Base-by-base conservation (phyloP, 441 rosid genomes). In the Erodium texanum region DNA sequence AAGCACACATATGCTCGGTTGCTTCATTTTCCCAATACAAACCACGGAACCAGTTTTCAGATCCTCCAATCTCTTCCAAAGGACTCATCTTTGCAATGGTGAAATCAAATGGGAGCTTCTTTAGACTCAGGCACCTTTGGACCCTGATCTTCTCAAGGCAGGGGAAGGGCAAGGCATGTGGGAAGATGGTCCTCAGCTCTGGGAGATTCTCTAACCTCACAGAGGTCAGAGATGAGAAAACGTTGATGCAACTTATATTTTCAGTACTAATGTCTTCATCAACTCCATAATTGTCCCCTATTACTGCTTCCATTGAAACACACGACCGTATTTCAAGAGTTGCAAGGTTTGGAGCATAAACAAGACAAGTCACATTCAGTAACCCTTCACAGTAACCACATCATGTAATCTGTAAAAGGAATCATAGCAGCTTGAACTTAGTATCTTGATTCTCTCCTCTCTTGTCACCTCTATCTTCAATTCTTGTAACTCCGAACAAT, bases 161-260 rank as follows among this genome's bases (percentile, higher is more conserved):
- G 50, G 68, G 77, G 34, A 73, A 67, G n/a, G 50, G 9, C n/a
- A 66, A 0, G 5, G 62, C 36, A 18, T 27, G 56, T 8, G 16
- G 20, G 5, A 56, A 67, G 10, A 68, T 61, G 66, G 41, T 22
- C 24, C 50, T 36, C 2, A 70, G 32, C 29, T 32, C 45, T 54
- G 19, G 62, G 0, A 65, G 27, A 32, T 16, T 6, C 2, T 15
- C 1, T 43, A 72, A 14, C 32, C 54, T 14, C 16, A 54, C 9
- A 9, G 5, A 14, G 12, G 1, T 10, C 15, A 64, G 62, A 58
- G 43, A 64, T 9, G 38, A 15, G 9, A 73, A 59, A 8, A 65
- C 29, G 4, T 4, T 4, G 4, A 27, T 27, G 4, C 29, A n/a
- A 15, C 20, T 43, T 3, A 10, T 43, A 43, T 10, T 43, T 43